These are phyloP conservation scores for Xerocomus brunneocitrinus DNA, from an alignment of 768 basidiomycete species.

Conservation along the genomic window DNA sequence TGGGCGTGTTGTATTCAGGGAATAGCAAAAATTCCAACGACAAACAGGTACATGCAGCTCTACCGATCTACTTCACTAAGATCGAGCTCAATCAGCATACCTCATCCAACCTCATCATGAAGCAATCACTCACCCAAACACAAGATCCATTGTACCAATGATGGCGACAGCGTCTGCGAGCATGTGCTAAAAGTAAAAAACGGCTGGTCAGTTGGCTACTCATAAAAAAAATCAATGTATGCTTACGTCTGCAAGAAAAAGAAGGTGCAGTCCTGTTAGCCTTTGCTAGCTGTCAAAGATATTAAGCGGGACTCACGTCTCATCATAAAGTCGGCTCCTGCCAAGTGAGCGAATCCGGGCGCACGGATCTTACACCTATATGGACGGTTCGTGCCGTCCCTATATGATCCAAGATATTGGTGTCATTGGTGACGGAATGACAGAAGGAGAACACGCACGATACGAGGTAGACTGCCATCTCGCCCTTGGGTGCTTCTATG, in stretches of 20 bases:
- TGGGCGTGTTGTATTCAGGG: slow-evolving; percentile 6
- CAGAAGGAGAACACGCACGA: slow-evolving; percentile 50
- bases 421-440: not conserved
- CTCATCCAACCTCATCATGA: not conserved
- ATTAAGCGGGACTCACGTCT: slow-evolving; percentile 54
- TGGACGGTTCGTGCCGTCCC: slow-evolving; percentile 92
- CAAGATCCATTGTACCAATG: slow-evolving; percentile 98
- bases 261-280: slow-evolving; percentile 4
- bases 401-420: slow-evolving; percentile 23
- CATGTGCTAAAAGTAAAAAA: slow-evolving; percentile 61
- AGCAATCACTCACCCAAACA: slow-evolving; percentile 73
- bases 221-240: not conserved
- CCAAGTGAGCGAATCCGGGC: slow-evolving; percentile 93
- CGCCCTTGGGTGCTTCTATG: slow-evolving; percentile 98
- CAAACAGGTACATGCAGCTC: slow-evolving; percentile 7
- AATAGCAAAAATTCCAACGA: not conserved
- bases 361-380: slow-evolving; percentile 98
- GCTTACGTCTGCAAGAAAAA: slow-evolving; percentile 36
- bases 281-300: not conserved
- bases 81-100: not conserved
- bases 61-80: slow-evolving; percentile 32
- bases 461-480: slow-evolving; percentile 98
- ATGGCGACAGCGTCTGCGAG: slow-evolving; percentile 94
- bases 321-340: slow-evolving; percentile 98
- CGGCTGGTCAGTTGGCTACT: slow-evolving; percentile 12